These are phyloP conservation scores for Suhomyces panamericanus DNA, from an alignment of 1,139 yeast genomes.

Conservation along the genomic window DNA sequence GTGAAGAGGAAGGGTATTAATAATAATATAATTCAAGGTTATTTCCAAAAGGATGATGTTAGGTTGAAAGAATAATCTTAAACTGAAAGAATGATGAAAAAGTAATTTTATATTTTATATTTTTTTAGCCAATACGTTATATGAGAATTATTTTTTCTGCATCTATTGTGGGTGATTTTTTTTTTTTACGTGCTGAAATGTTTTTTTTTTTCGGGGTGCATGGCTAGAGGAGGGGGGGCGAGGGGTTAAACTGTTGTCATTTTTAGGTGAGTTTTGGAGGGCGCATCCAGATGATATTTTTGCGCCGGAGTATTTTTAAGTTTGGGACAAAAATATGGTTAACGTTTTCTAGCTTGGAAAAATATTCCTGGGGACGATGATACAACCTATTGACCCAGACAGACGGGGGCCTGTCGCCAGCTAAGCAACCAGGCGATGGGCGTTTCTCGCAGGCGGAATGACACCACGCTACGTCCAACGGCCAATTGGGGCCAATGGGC, in stretches of 20 bases:
- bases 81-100: slow-evolving; percentile 13
- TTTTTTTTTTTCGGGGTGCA: slow-evolving; percentile 1
- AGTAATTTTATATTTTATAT: slow-evolving; percentile 11
- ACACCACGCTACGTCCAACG: too few relatives aligned
- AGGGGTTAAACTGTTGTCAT: neutral
- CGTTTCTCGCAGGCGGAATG: neutral
- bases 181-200: slow-evolving; percentile 3
- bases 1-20: slow-evolving; percentile 10
- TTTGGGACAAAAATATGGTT: slow-evolving; percentile 1
- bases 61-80: slow-evolving; percentile 13
- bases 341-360: neutral
- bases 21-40: slow-evolving; percentile 5
- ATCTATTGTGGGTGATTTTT: neutral
- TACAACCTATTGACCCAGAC: slow-evolving; percentile 3
- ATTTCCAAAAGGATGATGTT: slow-evolving; percentile 11
- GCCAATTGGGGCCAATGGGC: too few relatives aligned
- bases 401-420: neutral
- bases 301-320: neutral
- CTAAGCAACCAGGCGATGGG: neutral
- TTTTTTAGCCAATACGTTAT: slow-evolving; percentile 8
- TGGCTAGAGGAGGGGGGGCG: neutral
- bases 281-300: neutral
- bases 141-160: slow-evolving; percentile 6
- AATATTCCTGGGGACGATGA: slow-evolving; percentile 1
- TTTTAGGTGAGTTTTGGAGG: neutral